Evolutionary conservation across 129 eudicot species (phyloP).

Genomic region (Smallanthus sonchifolius): DNA sequence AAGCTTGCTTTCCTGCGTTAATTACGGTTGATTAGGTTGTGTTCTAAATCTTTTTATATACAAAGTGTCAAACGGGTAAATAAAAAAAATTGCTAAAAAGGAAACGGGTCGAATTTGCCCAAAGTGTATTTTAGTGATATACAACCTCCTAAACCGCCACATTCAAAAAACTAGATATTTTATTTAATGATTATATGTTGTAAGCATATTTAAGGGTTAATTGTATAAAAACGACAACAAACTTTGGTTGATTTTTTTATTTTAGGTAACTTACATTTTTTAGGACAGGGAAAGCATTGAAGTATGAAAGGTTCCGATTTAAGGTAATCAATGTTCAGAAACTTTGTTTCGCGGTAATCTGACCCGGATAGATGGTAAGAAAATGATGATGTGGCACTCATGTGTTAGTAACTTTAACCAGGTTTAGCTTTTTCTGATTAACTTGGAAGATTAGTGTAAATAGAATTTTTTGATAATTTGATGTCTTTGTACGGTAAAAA

Average conservation of each 20-base stretch:
- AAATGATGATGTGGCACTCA: not conserved
- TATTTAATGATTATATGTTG: not conserved
- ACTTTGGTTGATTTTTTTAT: not conserved
- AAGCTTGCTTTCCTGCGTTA: conserved; percentile 59
- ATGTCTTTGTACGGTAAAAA: too few species aligned
- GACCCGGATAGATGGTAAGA: too few species aligned
- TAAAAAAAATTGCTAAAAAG: not conserved
- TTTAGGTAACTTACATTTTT: too few species aligned
- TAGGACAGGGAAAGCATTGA: not conserved
- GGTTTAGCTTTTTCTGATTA: too few species aligned
- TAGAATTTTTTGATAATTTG: too few species aligned
- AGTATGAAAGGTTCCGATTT: not conserved
- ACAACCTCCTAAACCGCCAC: not conserved
- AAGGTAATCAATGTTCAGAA: not conserved
- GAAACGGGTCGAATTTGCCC: not conserved
- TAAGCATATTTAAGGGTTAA: not conserved
- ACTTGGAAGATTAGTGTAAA: too few species aligned
- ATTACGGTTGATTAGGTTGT: not conserved
- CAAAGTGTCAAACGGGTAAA: not conserved
- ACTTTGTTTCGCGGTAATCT: too few species aligned
- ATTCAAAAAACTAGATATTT: not conserved
- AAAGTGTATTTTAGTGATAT: not conserved
- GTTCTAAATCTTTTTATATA: not conserved
- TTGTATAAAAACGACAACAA: not conserved
- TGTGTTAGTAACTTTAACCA: not conserved